Base-by-base conservation (phyloP, 2,329 filamentous ascomycete species). In the Alternaria alternata region DNA sequence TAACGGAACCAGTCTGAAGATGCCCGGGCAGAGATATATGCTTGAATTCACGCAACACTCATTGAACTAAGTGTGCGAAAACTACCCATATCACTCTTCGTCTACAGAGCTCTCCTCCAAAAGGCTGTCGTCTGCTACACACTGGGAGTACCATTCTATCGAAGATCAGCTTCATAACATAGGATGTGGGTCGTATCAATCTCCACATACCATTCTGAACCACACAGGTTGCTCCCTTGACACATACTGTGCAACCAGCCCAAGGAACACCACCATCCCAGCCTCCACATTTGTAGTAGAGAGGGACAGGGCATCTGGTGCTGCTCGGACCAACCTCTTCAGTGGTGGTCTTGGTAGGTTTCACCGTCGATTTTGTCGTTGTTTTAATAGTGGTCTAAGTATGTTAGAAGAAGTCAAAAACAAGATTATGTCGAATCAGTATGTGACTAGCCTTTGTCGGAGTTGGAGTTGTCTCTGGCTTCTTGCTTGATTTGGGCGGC, bases 221-320 rank as follows among this genome's bases (percentile, higher is more conserved):
- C 4, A 72, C 61, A 57, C 73, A 75, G 34, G 61, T 68, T 0
- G 71, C 65, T 2, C 73, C 73, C 16, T 59, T 63, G 11, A 66
- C 70, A 52, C 73, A 75, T 24, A 68, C 66, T 7, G 67, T 71
- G 51, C 73, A 75, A 7, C 72, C 73, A 3, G 53, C 65, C 73
- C 73, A 75, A 3, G 70, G 67, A 41, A 63, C 59, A 12, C 66
- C 70, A 30, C 68, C 64, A 30, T 67, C 64, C 34, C 64, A 73
- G 5, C 73, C 73, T 53, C 71, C 72, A 38, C 72, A 75, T 42
- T 75, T 65, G 43, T 75, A 75, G 59, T 74, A 74, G 28, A 73
- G 56, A 20, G 73, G 72, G 5, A 75, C 72, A 24, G 73, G 73
- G 52, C 73, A 75, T 43, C 56, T 63, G 0, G 73, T 74, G 57